Evolutionary conservation across 176 grass and related monocot genomes (phyloP).

Genomic region (Aegilops sharonensis): DNA sequence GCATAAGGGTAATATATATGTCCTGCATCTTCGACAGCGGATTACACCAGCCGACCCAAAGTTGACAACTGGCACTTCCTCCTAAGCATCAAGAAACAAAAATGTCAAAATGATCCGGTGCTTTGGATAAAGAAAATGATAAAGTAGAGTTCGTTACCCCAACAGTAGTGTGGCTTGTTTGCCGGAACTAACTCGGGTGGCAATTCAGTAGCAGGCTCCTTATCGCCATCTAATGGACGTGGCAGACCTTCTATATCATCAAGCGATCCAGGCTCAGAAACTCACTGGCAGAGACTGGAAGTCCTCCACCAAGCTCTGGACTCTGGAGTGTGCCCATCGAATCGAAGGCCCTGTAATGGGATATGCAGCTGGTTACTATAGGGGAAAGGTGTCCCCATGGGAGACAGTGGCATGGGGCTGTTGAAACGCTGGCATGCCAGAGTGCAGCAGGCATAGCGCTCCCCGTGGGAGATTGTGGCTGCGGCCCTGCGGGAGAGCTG

Average conservation of each 20-base stretch:
- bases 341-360: no score
- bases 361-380: no score
- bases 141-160: conserved; percentile 58
- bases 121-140: background rate
- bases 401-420: no score
- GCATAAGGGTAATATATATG: conserved; percentile 65
- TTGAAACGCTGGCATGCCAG: no score
- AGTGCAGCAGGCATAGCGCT: no score
- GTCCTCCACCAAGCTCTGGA: no score
- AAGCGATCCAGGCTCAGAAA: no score
- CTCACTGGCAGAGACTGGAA: no score
- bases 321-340: no score
- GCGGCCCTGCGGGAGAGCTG: conserved; percentile 34
- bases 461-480: no score
- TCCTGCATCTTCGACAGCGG: conserved; percentile 85
- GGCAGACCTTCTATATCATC: no score
- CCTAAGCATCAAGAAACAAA: conserved; percentile 50
- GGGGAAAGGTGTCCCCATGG: no score
- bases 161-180: conserved; percentile 83
- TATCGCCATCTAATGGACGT: conserved; percentile 27
- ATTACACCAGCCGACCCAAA: conserved; percentile 84
- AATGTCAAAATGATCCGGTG: background rate
- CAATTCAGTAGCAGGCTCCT: conserved; percentile 76
- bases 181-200: conserved; percentile 69
- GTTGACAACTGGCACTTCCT: conserved; percentile 22